phyloP scores from a whole-genome alignment of 768 basidiomycete genomes.

The Suillus sp. region DNA sequence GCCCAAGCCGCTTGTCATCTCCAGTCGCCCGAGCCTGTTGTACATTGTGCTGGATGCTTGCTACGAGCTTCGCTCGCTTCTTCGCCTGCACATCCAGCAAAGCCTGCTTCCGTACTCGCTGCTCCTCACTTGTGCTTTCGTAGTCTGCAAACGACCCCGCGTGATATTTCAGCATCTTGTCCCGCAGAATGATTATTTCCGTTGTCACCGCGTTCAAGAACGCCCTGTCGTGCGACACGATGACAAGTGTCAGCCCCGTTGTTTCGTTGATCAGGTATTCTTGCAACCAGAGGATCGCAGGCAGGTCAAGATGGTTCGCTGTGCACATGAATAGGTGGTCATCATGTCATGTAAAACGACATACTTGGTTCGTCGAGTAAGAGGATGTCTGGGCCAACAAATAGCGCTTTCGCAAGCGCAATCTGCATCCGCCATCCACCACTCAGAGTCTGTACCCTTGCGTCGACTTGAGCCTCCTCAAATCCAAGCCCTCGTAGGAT shows the following conservation, averaged over 20 bases:
- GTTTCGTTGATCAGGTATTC: slow-evolving; percentile 45
- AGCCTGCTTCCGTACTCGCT: slow-evolving; percentile 44
- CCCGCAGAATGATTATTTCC: slow-evolving; percentile 61
- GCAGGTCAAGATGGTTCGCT: slow-evolving; percentile 49
- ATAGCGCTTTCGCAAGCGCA: slow-evolving; percentile 58
- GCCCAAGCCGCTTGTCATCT: slow-evolving; percentile 56
- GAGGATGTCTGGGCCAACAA: slow-evolving; percentile 57
- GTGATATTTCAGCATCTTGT: slow-evolving; percentile 54
- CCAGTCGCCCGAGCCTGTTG: slow-evolving; percentile 56
- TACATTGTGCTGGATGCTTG: slow-evolving; percentile 54
- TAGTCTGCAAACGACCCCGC: slow-evolving; percentile 57
- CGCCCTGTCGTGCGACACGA: slow-evolving; percentile 67
- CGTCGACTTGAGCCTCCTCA: slow-evolving; percentile 35
- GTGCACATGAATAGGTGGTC: slow-evolving; percentile 13
- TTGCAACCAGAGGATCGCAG: slow-evolving; percentile 56
- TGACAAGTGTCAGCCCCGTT: slow-evolving; percentile 48
- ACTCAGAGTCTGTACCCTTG: slow-evolving; percentile 43
- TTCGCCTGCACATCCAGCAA: slow-evolving; percentile 47
- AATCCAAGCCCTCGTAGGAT: slow-evolving; percentile 67
- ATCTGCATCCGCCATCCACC: slow-evolving; percentile 70
- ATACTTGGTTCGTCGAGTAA: slow-evolving; percentile 57
- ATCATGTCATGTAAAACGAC: slow-evolving; percentile 26
- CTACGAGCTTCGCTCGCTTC: slow-evolving; percentile 52
- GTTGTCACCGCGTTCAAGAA: slow-evolving; percentile 63
- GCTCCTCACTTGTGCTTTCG: slow-evolving; percentile 47